A percentile compares a stretch with the other conserved stretches of the same genome.
Conservation (phyloP, 1,139 yeast species). For the Taiozyma sp. region DNA sequence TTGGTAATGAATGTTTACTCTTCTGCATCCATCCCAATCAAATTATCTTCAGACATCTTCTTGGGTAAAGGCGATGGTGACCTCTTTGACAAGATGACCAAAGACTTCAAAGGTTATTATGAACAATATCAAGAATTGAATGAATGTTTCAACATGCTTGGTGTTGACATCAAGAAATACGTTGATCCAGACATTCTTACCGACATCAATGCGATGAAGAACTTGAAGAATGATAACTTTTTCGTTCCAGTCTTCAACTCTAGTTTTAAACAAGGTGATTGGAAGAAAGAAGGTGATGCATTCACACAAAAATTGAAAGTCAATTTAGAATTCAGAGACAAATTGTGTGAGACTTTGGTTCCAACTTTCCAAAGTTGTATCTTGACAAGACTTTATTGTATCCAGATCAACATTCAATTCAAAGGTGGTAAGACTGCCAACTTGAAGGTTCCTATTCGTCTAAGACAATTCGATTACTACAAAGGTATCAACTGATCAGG, state of each 20-base stretch:
- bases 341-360: constrained; percentile 38
- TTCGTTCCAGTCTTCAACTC: constrained; percentile 9
- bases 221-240: constrained; percentile 12
- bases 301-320: constrained; percentile 16
- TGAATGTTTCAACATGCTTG: constrained; percentile 5
- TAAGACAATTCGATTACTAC: constrained; percentile 23
- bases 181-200: constrained; percentile 9
- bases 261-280: constrained; percentile 2
- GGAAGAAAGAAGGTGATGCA: constrained; percentile 6
- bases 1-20: constrained; percentile 22
- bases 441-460: constrained; percentile 32
- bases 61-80: constrained; percentile 2
- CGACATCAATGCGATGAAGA: constrained; percentile 20
- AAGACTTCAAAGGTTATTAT: constrained; percentile 10
- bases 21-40: constrained; percentile 22
- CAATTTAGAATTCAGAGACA: constrained; percentile 25
- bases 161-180: constrained; percentile 6
- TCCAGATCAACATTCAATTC: constrained; percentile 29
- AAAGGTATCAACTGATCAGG: background rate
- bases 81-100: constrained; percentile 8
- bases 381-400: constrained; percentile 46
- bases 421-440: constrained; percentile 25
- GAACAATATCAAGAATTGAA: constrained; percentile 3
- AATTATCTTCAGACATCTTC: constrained; percentile 20
- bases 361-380: constrained; percentile 58